Evolutionary conservation across 495 filamentous ascomycete genomes (phyloP).

Genomic region (Penicillium cosmopolitanum): DNA sequence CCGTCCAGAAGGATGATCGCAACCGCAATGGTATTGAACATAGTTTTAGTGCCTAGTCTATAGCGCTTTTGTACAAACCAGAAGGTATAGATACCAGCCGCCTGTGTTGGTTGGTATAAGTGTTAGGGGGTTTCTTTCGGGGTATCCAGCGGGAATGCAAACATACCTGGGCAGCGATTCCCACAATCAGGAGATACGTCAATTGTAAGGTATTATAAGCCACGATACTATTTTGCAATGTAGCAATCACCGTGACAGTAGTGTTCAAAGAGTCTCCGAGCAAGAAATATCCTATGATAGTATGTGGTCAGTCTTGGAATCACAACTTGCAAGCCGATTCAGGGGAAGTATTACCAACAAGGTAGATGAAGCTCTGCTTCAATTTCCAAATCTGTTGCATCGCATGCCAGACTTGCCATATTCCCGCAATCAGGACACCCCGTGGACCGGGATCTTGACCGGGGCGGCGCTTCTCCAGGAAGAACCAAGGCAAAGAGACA

Average conservation of each 20-base stretch:
- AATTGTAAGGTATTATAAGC: constrained; percentile 62
- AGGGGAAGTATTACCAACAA: constrained; percentile 49
- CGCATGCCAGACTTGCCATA: constrained; percentile 62
- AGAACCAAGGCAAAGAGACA: constrained; percentile 64
- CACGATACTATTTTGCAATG: constrained; percentile 64
- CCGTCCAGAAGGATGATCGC: constrained; percentile 61
- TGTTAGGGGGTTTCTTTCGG: neutral
- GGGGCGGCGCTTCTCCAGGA: constrained; percentile 63
- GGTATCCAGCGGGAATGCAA: neutral
- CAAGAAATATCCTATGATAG: constrained; percentile 58
- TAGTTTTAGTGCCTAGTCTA: constrained; percentile 58
- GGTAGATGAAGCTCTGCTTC: constrained; percentile 65
- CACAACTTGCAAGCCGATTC: neutral
- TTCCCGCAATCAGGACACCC: constrained; percentile 56
- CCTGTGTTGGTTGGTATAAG: constrained; percentile 28
- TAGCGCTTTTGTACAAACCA: constrained; percentile 60
- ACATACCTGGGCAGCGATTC: constrained; percentile 59
- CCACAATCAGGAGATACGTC: constrained; percentile 66
- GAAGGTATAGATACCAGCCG: constrained; percentile 62
- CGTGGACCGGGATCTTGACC: constrained; percentile 54
- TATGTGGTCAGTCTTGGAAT: neutral
- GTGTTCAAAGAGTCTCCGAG: constrained; percentile 68
- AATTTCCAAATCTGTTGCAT: constrained; percentile 61
- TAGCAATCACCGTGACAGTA: constrained; percentile 67
- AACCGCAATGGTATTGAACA: constrained; percentile 63